Evolutionary conservation across 371 early-diverging fungal genomes (phyloP).

Genomic region (Neoconidiobolus thromboides): DNA sequence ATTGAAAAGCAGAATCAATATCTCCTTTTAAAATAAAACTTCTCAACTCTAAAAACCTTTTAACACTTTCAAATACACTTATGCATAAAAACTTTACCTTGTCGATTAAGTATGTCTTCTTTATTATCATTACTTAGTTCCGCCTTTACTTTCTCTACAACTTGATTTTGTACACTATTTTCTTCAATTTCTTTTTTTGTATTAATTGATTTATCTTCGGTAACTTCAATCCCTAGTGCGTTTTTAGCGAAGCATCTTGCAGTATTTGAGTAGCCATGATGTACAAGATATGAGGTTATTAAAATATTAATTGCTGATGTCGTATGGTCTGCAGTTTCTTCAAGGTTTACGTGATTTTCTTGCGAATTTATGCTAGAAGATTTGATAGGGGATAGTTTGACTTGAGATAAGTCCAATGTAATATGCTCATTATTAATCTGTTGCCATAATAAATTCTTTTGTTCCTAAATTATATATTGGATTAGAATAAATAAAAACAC

Average conservation of each 20-base stretch:
- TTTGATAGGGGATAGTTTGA: slow-evolving; percentile 1
- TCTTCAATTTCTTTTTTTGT: not conserved
- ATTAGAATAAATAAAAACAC: not conserved
- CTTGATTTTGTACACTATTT: not conserved
- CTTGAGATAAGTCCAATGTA: not conserved
- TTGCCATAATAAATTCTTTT: slow-evolving; percentile 24
- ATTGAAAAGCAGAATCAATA: slow-evolving; percentile 42
- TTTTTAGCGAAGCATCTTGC: slow-evolving; percentile 38
- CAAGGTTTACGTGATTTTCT: not conserved
- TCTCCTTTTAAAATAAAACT: slow-evolving; percentile 38
- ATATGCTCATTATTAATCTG: slow-evolving; percentile 13
- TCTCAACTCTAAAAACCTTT: slow-evolving; percentile 28
- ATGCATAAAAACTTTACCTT: slow-evolving; percentile 8
- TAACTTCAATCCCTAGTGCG: slow-evolving; percentile 9
- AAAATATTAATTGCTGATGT: not conserved
- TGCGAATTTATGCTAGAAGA: not conserved
- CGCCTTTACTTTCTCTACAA: slow-evolving; percentile 6
- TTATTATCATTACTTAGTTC: slow-evolving; percentile 12
- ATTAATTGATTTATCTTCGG: slow-evolving; percentile 10
- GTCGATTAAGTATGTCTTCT: slow-evolving; percentile 14
- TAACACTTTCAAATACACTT: not conserved
- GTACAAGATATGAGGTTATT: slow-evolving; percentile 35
- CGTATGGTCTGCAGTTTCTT: not conserved
- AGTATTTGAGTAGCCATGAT: slow-evolving; percentile 52
- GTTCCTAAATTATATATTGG: slow-evolving; percentile 15